Evolutionary conservation across 2,329 filamentous ascomycete species (phyloP).

Genomic region (Thielaviopsis euricoi): DNA sequence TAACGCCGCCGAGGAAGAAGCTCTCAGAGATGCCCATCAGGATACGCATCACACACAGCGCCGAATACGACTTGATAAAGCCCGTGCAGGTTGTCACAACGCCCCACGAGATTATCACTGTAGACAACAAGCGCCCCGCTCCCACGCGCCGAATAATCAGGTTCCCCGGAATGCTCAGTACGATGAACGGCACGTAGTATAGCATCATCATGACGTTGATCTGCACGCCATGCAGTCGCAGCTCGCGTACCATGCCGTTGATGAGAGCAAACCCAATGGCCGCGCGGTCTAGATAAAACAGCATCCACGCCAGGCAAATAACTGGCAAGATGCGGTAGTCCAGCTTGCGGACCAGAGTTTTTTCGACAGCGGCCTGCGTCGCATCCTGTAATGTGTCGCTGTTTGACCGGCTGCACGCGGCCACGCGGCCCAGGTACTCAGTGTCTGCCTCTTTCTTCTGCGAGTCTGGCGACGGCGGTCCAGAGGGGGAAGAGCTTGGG

Average conservation of each 20-base stretch:
- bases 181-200: constrained; percentile 15
- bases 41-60: constrained; percentile 14
- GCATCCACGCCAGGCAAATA: constrained; percentile 12
- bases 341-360: constrained; percentile 9
- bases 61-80: constrained; percentile 14
- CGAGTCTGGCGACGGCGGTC: constrained; percentile 1
- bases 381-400: neutral
- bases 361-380: neutral
- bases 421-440: constrained; percentile 1
- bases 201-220: constrained; percentile 26
- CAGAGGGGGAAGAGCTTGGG: neutral
- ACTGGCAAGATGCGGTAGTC: constrained; percentile 11
- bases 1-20: constrained; percentile 15
- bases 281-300: constrained; percentile 19
- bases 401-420: neutral
- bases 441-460: constrained; percentile 5
- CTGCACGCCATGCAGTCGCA: constrained; percentile 41
- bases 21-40: constrained; percentile 15
- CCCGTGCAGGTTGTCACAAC: constrained; percentile 14
- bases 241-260: constrained; percentile 40
- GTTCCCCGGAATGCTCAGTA: constrained; percentile 16
- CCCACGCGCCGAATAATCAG: constrained; percentile 14
- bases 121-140: constrained; percentile 13
- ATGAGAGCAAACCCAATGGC: constrained; percentile 20
- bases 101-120: constrained; percentile 15